A percentile compares a stretch with the other conserved stretches of the same genome.
phyloP scores from a whole-genome alignment of 805 yeast genomes.

The Metschnikowia baotianmanensis region DNA sequence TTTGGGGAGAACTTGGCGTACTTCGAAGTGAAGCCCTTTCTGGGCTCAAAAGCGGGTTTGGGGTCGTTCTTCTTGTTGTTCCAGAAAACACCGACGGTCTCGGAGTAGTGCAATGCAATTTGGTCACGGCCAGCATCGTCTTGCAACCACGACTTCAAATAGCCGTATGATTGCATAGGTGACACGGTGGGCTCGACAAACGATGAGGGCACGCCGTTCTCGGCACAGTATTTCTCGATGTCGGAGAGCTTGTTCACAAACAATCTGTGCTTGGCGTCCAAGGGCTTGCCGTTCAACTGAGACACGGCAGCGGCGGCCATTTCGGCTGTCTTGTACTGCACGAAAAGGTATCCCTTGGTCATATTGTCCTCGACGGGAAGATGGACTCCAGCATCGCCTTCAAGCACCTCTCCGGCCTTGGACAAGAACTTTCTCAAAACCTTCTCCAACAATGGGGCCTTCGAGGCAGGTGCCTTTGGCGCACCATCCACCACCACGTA shows the following conservation, averaged over 20 bases:
- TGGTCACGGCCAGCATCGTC: constrained; percentile 91
- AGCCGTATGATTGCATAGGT: constrained; percentile 72
- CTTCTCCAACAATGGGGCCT: constrained; percentile 77
- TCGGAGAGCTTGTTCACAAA: constrained; percentile 80
- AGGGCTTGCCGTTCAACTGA: constrained; percentile 80
- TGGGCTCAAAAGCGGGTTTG: constrained; percentile 73
- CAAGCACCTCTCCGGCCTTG: constrained; percentile 69
- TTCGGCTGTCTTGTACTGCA: constrained; percentile 68
- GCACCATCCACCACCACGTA: constrained; percentile 92
- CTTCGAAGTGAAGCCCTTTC: constrained; percentile 83
- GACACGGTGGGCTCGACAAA: constrained; percentile 73
- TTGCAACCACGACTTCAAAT: constrained; percentile 86
- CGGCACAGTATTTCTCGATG: constrained; percentile 72
- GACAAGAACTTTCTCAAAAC: constrained; percentile 80
- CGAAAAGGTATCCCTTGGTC: constrained; percentile 83
- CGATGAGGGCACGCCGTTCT: constrained; percentile 57
- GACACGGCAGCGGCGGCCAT: constrained; percentile 78
- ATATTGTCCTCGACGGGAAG: constrained; percentile 80
- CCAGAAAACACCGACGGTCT: constrained; percentile 85
- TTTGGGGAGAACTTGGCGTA: constrained; percentile 89
- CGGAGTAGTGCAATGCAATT: constrained; percentile 73
- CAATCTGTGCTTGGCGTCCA: constrained; percentile 90
- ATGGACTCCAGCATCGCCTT: constrained; percentile 60
- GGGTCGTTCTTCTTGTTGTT: constrained; percentile 70
- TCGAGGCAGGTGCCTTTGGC: constrained; percentile 89